A percentile compares a stretch with the other conserved stretches of the same genome.
These are phyloP conservation scores for Populus simonii DNA, from an alignment of 345 rosid species.

Conservation along the genomic window DNA sequence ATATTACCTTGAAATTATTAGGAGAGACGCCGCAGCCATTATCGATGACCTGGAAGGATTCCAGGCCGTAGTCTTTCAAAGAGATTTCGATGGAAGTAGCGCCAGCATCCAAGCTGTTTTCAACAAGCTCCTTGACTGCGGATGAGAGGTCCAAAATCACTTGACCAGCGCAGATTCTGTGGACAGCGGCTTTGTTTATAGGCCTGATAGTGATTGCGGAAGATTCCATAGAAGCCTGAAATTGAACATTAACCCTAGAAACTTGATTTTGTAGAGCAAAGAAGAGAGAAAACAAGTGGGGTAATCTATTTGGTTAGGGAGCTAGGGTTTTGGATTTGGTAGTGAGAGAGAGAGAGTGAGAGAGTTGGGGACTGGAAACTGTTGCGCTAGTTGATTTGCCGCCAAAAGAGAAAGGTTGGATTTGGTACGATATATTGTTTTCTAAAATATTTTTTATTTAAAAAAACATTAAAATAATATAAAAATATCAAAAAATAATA, in stretches of 20 bases:
- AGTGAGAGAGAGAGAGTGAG: not conserved
- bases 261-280: too few relatives aligned
- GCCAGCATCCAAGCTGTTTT: slow-evolving; percentile 96
- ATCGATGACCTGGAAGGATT: slow-evolving; percentile 86
- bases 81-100: slow-evolving; percentile 78
- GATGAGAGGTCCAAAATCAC: slow-evolving; percentile 89
- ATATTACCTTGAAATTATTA: slow-evolving; percentile 62
- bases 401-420: not conserved
- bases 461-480: too few relatives aligned
- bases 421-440: not conserved
- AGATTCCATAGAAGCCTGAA: too few relatives aligned
- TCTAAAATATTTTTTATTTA: too few relatives aligned
- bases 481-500: too few relatives aligned
- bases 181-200: slow-evolving; percentile 71
- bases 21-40: slow-evolving; percentile 94
- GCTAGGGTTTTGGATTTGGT: not conserved
- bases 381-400: not conserved
- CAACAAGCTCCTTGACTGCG: slow-evolving; percentile 95
- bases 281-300: too few relatives aligned
- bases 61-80: slow-evolving; percentile 76
- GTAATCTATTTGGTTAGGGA: too few relatives aligned
- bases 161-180: slow-evolving; percentile 88
- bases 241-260: not conserved
- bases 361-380: not conserved
- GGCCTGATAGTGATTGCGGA: slow-evolving; percentile 41